A percentile compares a stretch with the other conserved stretches of the same genome.
phyloP scores from a whole-genome alignment of 2,329 filamentous ascomycete genomes.

The Nemania sp. region DNA sequence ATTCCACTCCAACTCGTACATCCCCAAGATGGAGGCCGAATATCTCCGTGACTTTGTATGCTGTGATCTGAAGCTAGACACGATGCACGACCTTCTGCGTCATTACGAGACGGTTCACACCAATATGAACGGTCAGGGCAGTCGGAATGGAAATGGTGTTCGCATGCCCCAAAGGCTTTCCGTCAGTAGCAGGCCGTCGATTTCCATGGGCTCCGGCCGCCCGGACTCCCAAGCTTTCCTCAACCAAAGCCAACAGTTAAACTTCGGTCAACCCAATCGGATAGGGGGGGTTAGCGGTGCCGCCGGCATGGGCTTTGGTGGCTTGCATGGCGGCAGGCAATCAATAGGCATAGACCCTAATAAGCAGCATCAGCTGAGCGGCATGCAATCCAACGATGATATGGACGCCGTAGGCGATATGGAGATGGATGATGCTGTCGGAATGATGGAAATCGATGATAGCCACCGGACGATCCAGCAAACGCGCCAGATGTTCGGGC shows the following conservation, averaged over 20 bases:
- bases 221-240: conserved; percentile 39
- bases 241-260: conserved; percentile 35
- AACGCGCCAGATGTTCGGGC: conserved; percentile 69
- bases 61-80: conserved; percentile 86
- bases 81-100: conserved; percentile 90
- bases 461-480: conserved; percentile 70
- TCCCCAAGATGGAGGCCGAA: conserved; percentile 93
- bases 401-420: conserved; percentile 90
- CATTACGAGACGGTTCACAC: conserved; percentile 97
- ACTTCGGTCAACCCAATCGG: conserved; percentile 39
- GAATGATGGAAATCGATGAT: conserved; percentile 66
- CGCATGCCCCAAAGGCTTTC: conserved; percentile 41
- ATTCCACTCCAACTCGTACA: conserved; percentile 93
- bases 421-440: conserved; percentile 90
- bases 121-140: conserved; percentile 57
- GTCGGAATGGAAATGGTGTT: conserved; percentile 35
- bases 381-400: conserved; percentile 59
- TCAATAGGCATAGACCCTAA: conserved; percentile 33
- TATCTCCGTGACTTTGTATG: conserved; percentile 98
- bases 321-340: conserved; percentile 49
- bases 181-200: conserved; percentile 37
- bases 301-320: conserved; percentile 36
- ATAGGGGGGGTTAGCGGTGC: conserved; percentile 26
- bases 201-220: conserved; percentile 34
- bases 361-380: conserved; percentile 49